A percentile compares a stretch with the other conserved stretches of the same genome.
Conservation (phyloP, 805 yeast genomes). For the Wickerhamiella shivajii region DNA sequence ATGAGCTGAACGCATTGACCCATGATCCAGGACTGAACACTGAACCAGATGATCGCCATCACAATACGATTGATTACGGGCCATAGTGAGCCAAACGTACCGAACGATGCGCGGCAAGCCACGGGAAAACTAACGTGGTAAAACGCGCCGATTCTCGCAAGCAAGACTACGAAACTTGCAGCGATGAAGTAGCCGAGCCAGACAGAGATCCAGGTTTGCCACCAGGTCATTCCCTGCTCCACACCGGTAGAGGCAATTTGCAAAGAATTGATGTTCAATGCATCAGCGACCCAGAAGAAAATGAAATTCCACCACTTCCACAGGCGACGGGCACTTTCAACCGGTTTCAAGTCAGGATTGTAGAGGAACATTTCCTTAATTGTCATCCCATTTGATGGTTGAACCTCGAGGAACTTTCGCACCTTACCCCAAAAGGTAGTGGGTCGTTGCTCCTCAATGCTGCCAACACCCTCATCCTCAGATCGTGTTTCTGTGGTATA, state of each 20-base stretch:
- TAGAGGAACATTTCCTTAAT: conserved; percentile 49
- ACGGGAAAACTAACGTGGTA: conserved; percentile 82
- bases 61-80: conserved; percentile 79
- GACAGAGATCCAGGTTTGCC: conserved; percentile 82
- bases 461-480: no score
- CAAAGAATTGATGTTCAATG: conserved; percentile 83
- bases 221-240: conserved; percentile 66
- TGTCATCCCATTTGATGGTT: conserved; percentile 31
- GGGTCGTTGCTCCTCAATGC: conserved; percentile 1
- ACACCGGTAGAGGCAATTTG: conserved; percentile 83
- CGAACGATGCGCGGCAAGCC: conserved; percentile 66
- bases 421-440: conserved; percentile 1
- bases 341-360: conserved; percentile 51
- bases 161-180: conserved; percentile 52
- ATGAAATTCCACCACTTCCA: conserved; percentile 79
- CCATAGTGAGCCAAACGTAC: conserved; percentile 78
- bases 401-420: conserved; percentile 18
- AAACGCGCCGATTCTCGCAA: conserved; percentile 65
- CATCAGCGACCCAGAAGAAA: conserved; percentile 77
- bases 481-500: no score
- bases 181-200: conserved; percentile 71
- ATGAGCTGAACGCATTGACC: conserved; percentile 69
- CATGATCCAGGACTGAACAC: conserved; percentile 75
- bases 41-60: conserved; percentile 78
- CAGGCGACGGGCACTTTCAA: conserved; percentile 41